Base-by-base conservation (phyloP, 2,329 filamentous ascomycete genomes). In the Rugonectria rugulosa region DNA sequence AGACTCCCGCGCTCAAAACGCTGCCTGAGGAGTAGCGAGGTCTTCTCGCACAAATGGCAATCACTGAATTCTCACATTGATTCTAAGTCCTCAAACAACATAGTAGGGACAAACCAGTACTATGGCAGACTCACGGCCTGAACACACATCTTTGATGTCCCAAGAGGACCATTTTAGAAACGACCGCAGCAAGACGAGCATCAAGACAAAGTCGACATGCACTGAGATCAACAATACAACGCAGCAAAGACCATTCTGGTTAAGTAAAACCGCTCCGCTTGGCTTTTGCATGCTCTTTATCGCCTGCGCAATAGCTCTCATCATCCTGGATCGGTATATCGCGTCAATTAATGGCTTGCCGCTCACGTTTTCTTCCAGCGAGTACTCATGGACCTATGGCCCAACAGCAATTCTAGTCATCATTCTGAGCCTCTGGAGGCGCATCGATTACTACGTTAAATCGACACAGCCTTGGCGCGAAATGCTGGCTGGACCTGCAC, bases 371-470 rank as follows among this genome's bases (percentile, higher is more conserved):
- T 9, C 21, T 5, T 43, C 21, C 11, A 37, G 23, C 38, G 29
- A 21, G 17, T 44, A 44, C 40, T 43, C 34, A 8, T 52, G 31
- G 17, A 36, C 23, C 11, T 38, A 38, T 31, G 40, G 29, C 15
- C 31, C 17, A 12, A 44, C 45, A 6, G 45, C 21, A 6, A 9
- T 48, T 20, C 45, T 48, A 8, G 34, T 48, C 23, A 14, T 48
- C 6, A 29, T 48, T 17, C 34, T 48, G 23, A 20, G 23, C 40
- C 36, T 48, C 32, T 34, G 31, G 34, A 48, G 45, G 20, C 45
- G 21, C 32, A 15, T 48, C 45, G 45, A 48, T 17, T 48, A 48
- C 10, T 40, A 29, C 31, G 29, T 27, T 23, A 48, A 48, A 14
- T 6, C 32, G 5, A 15, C 20, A 12, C 45, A 48, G n/a, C 45